A percentile compares a stretch with the other conserved stretches of the same genome.
Conservation (phyloP, 192 early-diverging fungal species). For the Tieghemiomyces parasiticus region DNA sequence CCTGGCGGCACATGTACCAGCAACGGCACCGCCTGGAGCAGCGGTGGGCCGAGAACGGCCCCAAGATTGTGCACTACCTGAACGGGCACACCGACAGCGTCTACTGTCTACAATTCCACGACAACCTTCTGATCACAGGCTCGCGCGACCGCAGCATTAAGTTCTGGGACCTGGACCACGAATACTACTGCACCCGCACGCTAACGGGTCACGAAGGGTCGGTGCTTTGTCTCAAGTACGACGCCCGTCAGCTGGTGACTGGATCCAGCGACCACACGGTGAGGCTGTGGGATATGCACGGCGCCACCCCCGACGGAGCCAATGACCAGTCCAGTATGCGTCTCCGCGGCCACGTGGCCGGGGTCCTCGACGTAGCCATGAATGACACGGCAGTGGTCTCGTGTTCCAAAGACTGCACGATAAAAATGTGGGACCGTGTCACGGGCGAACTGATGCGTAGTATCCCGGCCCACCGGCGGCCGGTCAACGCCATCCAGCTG, state of each 20-base stretch:
- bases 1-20: constrained; percentile 11
- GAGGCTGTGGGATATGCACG: constrained; percentile 67
- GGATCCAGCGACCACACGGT: constrained; percentile 80
- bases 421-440: constrained; percentile 71
- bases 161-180: constrained; percentile 59
- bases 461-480: constrained; percentile 72
- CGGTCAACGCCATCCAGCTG: constrained; percentile 87
- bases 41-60: constrained; percentile 35
- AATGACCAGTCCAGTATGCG: constrained; percentile 17
- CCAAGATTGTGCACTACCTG: constrained; percentile 33
- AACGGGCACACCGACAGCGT: constrained; percentile 73
- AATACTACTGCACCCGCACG: constrained; percentile 36
- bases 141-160: constrained; percentile 61
- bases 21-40: constrained; percentile 14
- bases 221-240: constrained; percentile 72
- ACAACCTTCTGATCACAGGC: constrained; percentile 56
- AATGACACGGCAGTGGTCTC: constrained; percentile 53
- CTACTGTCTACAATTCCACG: constrained; percentile 80
- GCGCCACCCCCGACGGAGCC: not conserved
- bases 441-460: constrained; percentile 43
- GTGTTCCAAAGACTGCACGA: constrained; percentile 86
- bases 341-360: constrained; percentile 58
- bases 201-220: constrained; percentile 49
- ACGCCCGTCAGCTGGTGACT: constrained; percentile 51
- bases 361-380: constrained; percentile 83